phyloP scores from a whole-genome alignment of 2,329 filamentous ascomycete species.

The Gaeumannomyces sp. region DNA sequence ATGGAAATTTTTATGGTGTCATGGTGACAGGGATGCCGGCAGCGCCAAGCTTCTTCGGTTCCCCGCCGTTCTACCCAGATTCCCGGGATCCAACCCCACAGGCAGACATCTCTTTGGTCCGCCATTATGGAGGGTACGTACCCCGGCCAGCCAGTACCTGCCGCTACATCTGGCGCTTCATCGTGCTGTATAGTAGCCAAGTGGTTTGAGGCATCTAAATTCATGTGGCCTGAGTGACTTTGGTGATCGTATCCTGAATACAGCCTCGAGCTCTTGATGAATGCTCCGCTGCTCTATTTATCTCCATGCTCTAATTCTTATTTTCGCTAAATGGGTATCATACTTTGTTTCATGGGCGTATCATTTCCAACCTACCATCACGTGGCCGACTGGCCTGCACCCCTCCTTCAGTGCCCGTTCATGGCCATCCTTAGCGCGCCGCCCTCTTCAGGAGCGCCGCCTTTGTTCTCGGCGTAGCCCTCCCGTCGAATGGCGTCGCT shows the following conservation, averaged over 20 bases:
- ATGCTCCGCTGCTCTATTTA: too few relatives aligned
- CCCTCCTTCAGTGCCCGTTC: not conserved
- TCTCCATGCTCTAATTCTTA: too few relatives aligned
- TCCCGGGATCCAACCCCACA: not conserved
- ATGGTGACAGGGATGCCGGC: not conserved
- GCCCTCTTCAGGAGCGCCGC: slow-evolving; percentile 8
- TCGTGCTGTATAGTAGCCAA: too few relatives aligned
- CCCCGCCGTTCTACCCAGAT: not conserved
- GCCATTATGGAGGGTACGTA: not conserved
- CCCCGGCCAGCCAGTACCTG: too few relatives aligned
- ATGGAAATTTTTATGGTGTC: not conserved
- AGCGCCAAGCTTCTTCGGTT: not conserved
- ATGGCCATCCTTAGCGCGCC: not conserved
- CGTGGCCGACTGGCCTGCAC: not conserved
- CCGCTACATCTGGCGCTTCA: too few relatives aligned
- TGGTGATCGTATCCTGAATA: too few relatives aligned
- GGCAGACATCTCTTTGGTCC: not conserved
- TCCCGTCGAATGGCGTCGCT: slow-evolving; percentile 8
- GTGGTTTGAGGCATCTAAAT: too few relatives aligned
- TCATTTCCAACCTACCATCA: not conserved
- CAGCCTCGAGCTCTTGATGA: too few relatives aligned
- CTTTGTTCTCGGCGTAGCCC: slow-evolving; percentile 7
- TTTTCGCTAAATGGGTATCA: not conserved
- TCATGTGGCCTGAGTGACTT: not conserved
- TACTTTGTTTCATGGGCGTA: not conserved